A percentile compares a stretch with the other conserved stretches of the same genome.
Conservation (phyloP, 2,329 filamentous ascomycete genomes). For the Celoporthe dispersa region DNA sequence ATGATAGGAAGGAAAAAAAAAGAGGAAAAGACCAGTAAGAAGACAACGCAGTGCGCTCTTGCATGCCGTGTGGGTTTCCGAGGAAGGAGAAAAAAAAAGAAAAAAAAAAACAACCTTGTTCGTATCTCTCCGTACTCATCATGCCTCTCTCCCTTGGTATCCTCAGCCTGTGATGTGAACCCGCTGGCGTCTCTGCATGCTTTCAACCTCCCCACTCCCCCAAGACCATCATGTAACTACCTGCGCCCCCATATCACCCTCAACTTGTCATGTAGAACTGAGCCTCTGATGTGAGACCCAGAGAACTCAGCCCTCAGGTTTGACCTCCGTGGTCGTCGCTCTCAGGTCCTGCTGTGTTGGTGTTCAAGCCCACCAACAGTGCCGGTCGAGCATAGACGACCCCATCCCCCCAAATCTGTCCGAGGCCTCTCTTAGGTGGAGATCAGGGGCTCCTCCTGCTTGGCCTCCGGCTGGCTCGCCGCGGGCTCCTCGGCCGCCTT, state of each 20-base stretch:
- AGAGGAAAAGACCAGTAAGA: slow-evolving; percentile 17
- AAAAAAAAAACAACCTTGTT: not conserved
- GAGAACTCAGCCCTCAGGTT: not conserved
- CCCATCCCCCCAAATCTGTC: not conserved
- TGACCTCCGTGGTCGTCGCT: not conserved
- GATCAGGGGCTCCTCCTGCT: slow-evolving; percentile 42
- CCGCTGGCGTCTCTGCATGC: not conserved
- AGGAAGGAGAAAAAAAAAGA: no score
- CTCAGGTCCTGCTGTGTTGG: not conserved
- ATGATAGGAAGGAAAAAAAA: slow-evolving; percentile 7
- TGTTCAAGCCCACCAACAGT: not conserved
- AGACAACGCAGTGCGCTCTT: slow-evolving; percentile 26
- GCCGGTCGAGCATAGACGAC: slow-evolving; percentile 1
- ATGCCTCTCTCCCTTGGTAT: not conserved
- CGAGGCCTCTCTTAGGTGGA: slow-evolving; percentile 38
- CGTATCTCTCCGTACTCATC: slow-evolving; percentile 9
- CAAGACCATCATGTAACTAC: no score
- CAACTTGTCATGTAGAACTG: not conserved
- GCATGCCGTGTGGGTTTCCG: slow-evolving; percentile 24
- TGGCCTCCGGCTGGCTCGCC: slow-evolving; percentile 37
- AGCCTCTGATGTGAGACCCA: not conserved
- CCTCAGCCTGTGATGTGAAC: slow-evolving; percentile 10
- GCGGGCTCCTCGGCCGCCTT: slow-evolving; percentile 34
- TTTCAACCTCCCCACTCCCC: not conserved
- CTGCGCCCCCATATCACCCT: not conserved